phyloP scores from a whole-genome alignment of 352 stramenopile species.

The Phytophthora kernoviae region DNA sequence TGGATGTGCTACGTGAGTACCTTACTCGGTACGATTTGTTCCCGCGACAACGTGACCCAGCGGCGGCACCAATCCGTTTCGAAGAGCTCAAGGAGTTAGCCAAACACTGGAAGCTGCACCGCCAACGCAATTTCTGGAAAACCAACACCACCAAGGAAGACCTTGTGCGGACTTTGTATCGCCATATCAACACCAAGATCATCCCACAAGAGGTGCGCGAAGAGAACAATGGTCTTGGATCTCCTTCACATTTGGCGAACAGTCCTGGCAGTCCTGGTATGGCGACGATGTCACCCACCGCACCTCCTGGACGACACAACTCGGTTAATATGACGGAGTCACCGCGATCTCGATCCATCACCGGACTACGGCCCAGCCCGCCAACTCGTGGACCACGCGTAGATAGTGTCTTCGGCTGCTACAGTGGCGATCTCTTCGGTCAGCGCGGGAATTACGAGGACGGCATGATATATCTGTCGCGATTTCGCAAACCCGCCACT shows the following conservation, averaged over 20 bases:
- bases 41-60: constrained; percentile 69
- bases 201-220: constrained; percentile 67
- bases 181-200: constrained; percentile 89
- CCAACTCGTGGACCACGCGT: constrained; percentile 25
- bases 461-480: constrained; percentile 89
- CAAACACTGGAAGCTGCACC: constrained; percentile 90
- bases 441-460: constrained; percentile 86
- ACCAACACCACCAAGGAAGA: constrained; percentile 90
- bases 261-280: constrained; percentile 9
- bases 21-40: constrained; percentile 85
- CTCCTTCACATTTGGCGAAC: constrained; percentile 20
- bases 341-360: constrained; percentile 61
- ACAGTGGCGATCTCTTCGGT: constrained; percentile 82
- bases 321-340: constrained; percentile 43
- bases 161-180: constrained; percentile 82
- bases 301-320: constrained; percentile 43
- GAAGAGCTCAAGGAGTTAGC: constrained; percentile 92
- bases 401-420: constrained; percentile 64
- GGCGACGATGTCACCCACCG: constrained; percentile 30
- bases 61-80: constrained; percentile 82
- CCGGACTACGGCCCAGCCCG: constrained; percentile 28
- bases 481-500: constrained; percentile 66
- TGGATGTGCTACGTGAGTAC: constrained; percentile 86
- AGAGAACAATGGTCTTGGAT: constrained; percentile 34
- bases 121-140: constrained; percentile 91